Base-by-base conservation (phyloP, 148 eudicot species). In the Fagopyrum homotropicum region DNA sequence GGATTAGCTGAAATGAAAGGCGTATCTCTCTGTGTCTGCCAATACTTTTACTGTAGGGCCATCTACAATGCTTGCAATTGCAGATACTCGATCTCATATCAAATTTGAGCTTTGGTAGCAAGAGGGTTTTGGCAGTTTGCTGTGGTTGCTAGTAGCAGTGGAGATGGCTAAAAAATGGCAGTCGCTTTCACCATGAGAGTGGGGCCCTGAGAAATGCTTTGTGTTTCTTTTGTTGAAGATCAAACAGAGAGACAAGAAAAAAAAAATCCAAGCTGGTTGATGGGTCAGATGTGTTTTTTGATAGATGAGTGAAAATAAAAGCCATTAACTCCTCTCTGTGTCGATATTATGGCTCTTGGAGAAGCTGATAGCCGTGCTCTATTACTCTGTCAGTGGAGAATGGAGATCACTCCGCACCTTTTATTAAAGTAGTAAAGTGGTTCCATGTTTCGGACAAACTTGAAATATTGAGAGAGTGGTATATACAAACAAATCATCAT, bases 1-100 rank as follows among this genome's bases (percentile, higher is more conserved):
- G 71, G 9, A 66, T 66, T 9, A 66, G 71, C 16, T 66, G 71
- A 66, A 66, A 66, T 15, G 71, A 66, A 66, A 63, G 66, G 40
- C 66, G 9, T 60, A 60, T 60, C 40, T 4, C 9, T 9, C 19
- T 26, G 40, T 60, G 66, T 60, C 66, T 60, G 40, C 66, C 66
- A 60, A 60, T 60, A 9, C 35, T 22, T 60, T 7, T 59, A 60
- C 5, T 8, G 66, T 60, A 60, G 66, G 64, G 64, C 64, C 35
- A 15, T 59, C 61, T 26, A 56, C 61, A 19, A 56, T 56, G 19
- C 61, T 17, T 19, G 61, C 61, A 56, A 56, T 22, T 17, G 19
- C 30, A 6, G 9, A 17, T 17, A 15, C 61, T 16, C 19, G 16
- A 26, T 16, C 61, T 22, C 26, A 22, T 22, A 22, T 22, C 26